Evolutionary conservation across 192 early-diverging fungal genomes (phyloP).

Genomic region (Coemansia sp.): DNA sequence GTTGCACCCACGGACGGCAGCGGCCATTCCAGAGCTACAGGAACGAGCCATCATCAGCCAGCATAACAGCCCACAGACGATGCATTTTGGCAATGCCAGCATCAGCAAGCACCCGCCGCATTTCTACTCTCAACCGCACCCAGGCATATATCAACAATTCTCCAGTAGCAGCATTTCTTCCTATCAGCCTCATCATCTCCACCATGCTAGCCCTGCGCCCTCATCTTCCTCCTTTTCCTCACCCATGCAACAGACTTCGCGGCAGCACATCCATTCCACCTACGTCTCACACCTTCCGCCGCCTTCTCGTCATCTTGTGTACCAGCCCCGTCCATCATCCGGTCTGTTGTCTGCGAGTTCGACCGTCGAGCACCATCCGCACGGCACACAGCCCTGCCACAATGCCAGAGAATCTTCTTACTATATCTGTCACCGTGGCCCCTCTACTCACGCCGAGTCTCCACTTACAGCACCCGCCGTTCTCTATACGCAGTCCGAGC

Average conservation of each 20-base stretch:
- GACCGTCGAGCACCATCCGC: neutral
- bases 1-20: neutral
- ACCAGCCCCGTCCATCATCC: neutral
- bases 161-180: neutral
- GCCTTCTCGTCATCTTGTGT: neutral
- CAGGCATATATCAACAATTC: neutral
- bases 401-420: neutral
- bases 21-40: neutral
- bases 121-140: neutral
- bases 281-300: neutral
- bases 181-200: neutral
- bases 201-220: neutral
- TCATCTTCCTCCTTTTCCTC: neutral
- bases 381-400: neutral
- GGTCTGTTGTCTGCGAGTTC: neutral
- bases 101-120: too few relatives aligned
- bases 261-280: neutral
- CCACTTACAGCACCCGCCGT: neutral
- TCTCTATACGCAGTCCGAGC: neutral
- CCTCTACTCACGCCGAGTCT: neutral
- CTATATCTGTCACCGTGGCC: neutral
- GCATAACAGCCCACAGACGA: neutral
- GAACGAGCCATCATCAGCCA: neutral
- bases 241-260: neutral
- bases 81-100: neutral